These are phyloP conservation scores for Lachnellula willkommii DNA, from an alignment of 2,329 filamentous ascomycete species.

Conservation along the genomic window DNA sequence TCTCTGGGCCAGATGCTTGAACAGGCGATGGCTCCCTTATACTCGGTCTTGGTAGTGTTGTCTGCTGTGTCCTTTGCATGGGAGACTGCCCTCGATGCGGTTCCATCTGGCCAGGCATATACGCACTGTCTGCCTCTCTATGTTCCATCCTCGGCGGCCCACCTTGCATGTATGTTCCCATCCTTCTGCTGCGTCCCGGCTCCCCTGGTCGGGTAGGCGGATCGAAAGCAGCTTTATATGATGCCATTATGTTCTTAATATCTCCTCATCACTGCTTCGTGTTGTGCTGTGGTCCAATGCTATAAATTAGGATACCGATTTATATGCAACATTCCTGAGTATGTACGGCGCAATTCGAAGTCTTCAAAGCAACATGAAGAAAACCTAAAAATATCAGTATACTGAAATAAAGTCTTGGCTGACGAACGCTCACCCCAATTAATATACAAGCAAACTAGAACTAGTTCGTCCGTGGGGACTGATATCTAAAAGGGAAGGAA, in stretches of 20 bases:
- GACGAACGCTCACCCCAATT: slow-evolving; percentile 14
- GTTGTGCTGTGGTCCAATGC: slow-evolving; percentile 21
- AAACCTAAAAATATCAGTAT: slow-evolving; percentile 17
- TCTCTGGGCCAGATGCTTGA: slow-evolving; percentile 15
- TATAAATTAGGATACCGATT: slow-evolving; percentile 18
- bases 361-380: slow-evolving; percentile 11
- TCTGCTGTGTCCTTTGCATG: slow-evolving; percentile 14
- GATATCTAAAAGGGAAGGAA: slow-evolving; percentile 18
- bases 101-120: slow-evolving; percentile 28
- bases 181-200: slow-evolving; percentile 30
- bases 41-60: slow-evolving; percentile 21
- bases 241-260: slow-evolving; percentile 38
- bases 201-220: slow-evolving; percentile 39
- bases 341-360: slow-evolving; percentile 10
- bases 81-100: slow-evolving; percentile 11
- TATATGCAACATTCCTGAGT: slow-evolving; percentile 22
- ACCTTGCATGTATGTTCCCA: slow-evolving; percentile 21
- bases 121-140: slow-evolving; percentile 40
- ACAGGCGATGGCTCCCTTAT: slow-evolving; percentile 18
- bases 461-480: slow-evolving; percentile 23
- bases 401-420: slow-evolving; percentile 1
- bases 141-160: slow-evolving; percentile 12
- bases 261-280: slow-evolving; percentile 17
- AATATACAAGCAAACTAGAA: slow-evolving; percentile 9
- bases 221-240: slow-evolving; percentile 37